Evolutionary conservation across 352 stramenopile genomes (phyloP).

Genomic region (Lagenidium giganteum): DNA sequence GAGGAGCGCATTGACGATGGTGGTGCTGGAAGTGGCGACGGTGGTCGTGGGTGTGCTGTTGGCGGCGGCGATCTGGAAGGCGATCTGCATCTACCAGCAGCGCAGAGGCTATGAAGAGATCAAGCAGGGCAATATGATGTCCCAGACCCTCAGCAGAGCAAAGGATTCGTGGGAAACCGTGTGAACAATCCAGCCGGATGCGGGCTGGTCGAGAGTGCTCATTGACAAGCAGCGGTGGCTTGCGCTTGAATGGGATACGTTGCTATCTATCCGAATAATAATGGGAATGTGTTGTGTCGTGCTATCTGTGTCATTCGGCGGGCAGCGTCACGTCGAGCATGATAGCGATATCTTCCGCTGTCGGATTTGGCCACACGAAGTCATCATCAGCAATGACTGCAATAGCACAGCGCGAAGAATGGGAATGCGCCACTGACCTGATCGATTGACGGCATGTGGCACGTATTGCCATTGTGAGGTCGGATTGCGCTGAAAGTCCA

Average conservation of each 20-base stretch:
- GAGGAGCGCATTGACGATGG: constrained; percentile 5
- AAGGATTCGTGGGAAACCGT: constrained; percentile 70
- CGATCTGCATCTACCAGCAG: constrained; percentile 34
- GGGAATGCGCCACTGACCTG: constrained; percentile 27
- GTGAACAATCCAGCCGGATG: not conserved
- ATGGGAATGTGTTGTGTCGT: too few relatives aligned
- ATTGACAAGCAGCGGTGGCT: too few relatives aligned
- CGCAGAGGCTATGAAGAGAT: constrained; percentile 56
- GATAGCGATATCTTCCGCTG: too few relatives aligned
- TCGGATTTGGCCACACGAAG: too few relatives aligned
- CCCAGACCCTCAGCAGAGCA: constrained; percentile 42
- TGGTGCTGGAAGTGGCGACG: constrained; percentile 34
- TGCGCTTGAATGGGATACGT: too few relatives aligned
- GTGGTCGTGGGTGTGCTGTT: constrained; percentile 41
- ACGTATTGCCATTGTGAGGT: constrained; percentile 62
- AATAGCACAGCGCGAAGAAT: not conserved
- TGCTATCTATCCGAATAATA: too few relatives aligned
- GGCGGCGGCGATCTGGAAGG: constrained; percentile 32
- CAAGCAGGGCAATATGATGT: constrained; percentile 68
- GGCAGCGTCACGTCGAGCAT: too few relatives aligned
- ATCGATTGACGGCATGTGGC: constrained; percentile 32
- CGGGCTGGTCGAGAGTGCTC: not conserved
- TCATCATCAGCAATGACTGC: constrained; percentile 5
- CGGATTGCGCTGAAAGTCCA: constrained; percentile 53
- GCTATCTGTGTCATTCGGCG: too few relatives aligned